Base-by-base conservation (phyloP, 2,329 filamentous ascomycete species). In the Paraphaeosphaeria minitans region DNA sequence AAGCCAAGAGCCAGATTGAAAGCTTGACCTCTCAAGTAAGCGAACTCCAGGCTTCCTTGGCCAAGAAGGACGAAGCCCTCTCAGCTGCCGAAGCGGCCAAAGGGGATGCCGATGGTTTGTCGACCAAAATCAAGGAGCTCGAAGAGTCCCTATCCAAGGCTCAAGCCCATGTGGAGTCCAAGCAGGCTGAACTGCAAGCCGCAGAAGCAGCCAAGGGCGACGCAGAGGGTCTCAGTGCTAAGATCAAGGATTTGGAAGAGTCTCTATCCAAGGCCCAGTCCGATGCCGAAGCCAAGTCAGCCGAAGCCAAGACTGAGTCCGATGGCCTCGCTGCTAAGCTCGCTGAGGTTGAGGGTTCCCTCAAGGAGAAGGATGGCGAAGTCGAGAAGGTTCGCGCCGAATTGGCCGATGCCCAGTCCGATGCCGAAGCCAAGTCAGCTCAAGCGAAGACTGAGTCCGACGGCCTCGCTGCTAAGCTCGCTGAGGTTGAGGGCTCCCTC, bases 171-270 rank as follows among this genome's bases (percentile, higher is more conserved):
- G 22, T 58, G 16, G 51, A 59, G 24, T 57, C 59, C 29, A 55
- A 63, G n/a, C 29, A 48, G n/a, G 58, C 62, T 35, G 53, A 59
- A 22, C 52, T 47, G n/a, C 50, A 59, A 29, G 55, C 59, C 13
- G 52, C 64, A 27, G 57, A 58, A 37, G 43, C 41, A 27, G 49
- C 57, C 16, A 97, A 94, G 39, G 46, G 51, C 24, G 69, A 97
- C 50, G 59, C 65, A 24, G 67, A 73, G n/a, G 68, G 59, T 33
- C 60, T 70, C 8, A 57, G 59, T 12, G 59, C 64, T 13, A 72
- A 70, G 66, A 65, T 74, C 45, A 56, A 67, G 4, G 67, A 69
- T 42, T 60, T 74, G 3, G 69, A 74, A 39, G 58, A 56, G 35
- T 68, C 72, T 4, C 54, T 73, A 4, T 31, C 51, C 19, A 24